phyloP scores from a whole-genome alignment of 345 rosid genomes.

The Boechera stricta region DNA sequence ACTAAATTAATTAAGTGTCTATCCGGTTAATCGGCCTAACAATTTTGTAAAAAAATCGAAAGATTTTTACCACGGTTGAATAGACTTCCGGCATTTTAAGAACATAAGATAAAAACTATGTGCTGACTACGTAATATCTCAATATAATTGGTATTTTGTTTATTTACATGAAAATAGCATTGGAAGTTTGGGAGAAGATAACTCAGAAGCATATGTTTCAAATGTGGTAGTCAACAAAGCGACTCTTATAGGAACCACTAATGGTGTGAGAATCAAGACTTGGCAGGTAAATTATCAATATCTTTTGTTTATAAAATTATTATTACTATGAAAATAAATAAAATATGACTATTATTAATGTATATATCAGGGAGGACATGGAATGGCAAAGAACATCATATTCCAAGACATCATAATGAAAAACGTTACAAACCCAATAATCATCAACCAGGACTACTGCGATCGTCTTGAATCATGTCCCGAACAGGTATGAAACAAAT shows the following conservation, averaged over 20 bases:
- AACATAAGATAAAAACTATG: background rate
- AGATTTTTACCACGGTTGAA: too few species aligned
- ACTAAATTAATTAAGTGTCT: too few species aligned
- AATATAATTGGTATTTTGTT: slow-evolving; percentile 1
- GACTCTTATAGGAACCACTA: slow-evolving; percentile 68
- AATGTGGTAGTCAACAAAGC: slow-evolving; percentile 71
- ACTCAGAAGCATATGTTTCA: slow-evolving; percentile 71
- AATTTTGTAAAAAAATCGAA: too few species aligned
- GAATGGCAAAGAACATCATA: slow-evolving; percentile 67
- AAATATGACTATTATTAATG: background rate
- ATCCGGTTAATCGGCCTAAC: too few species aligned
- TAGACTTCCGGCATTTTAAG: too few species aligned
- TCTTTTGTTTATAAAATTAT: background rate
- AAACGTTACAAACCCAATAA: slow-evolving; percentile 81
- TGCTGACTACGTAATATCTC: background rate
- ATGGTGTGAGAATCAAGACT: slow-evolving; percentile 91
- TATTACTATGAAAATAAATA: background rate
- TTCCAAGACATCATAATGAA: slow-evolving; percentile 67
- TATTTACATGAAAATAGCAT: slow-evolving; percentile 49
- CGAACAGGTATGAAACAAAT: slow-evolving; percentile 57
- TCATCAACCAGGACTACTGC: slow-evolving; percentile 84
- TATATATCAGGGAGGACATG: slow-evolving; percentile 73
- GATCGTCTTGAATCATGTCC: slow-evolving; percentile 59
- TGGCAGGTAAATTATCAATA: slow-evolving; percentile 70
- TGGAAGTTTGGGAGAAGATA: slow-evolving; percentile 81